phyloP scores from a whole-genome alignment of 2,329 filamentous ascomycete species.

The Zymoseptoria passerinii region DNA sequence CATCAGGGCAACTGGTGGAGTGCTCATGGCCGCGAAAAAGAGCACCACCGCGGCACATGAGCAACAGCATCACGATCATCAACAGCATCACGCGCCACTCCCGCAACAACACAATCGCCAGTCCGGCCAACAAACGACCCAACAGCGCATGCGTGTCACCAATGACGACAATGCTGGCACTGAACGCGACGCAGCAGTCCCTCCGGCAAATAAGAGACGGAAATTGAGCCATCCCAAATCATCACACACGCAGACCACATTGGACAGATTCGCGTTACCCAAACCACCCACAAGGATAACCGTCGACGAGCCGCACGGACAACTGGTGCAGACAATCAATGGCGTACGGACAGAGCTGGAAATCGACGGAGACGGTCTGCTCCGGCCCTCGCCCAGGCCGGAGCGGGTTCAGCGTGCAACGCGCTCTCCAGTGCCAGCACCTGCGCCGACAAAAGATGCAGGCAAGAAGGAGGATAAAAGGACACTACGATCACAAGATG shows the following conservation, averaged over 20 bases:
- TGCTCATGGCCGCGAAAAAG: neutral
- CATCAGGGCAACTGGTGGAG: neutral
- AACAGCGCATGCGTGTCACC: neutral
- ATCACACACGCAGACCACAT: slow-evolving; percentile 17
- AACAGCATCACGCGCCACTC: neutral
- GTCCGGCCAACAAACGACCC: neutral
- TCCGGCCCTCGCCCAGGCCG: slow-evolving; percentile 8
- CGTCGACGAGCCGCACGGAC: slow-evolving; percentile 36
- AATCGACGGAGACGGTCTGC: slow-evolving; percentile 13
- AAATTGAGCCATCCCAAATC: neutral
- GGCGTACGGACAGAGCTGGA: slow-evolving; percentile 32
- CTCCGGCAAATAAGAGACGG: neutral
- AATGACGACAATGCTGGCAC: neutral
- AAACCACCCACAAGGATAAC: slow-evolving; percentile 37
- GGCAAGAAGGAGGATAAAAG: slow-evolving; percentile 51
- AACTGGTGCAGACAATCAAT: slow-evolving; percentile 36
- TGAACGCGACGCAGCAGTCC: neutral
- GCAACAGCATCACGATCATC: neutral
- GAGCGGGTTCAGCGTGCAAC: slow-evolving; percentile 7
- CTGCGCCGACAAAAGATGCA: slow-evolving; percentile 12
- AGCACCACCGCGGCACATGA: neutral
- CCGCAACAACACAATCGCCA: neutral
- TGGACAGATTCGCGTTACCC: slow-evolving; percentile 19
- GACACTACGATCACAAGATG: slow-evolving; percentile 78
- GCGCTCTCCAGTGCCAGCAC: slow-evolving; percentile 6